These are phyloP conservation scores for Hyphochytrium catenoides DNA, from an alignment of 352 stramenopile genomes.

Conservation along the genomic window DNA sequence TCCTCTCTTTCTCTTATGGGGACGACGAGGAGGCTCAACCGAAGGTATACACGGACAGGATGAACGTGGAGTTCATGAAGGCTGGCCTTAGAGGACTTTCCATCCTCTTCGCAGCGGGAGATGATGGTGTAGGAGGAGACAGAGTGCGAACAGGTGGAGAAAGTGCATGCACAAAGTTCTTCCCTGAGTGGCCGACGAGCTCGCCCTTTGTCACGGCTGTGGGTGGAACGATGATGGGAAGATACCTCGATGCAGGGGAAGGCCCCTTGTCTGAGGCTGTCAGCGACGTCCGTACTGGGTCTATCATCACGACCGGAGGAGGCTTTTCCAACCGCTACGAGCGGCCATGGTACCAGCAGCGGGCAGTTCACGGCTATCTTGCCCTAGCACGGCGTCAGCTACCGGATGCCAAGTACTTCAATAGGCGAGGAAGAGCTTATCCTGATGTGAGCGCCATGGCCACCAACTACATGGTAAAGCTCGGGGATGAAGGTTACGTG, in stretches of 20 bases:
- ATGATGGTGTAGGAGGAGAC: slow-evolving; percentile 49
- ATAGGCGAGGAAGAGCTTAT: slow-evolving; percentile 50
- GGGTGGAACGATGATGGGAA: slow-evolving; percentile 45
- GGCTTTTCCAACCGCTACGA: slow-evolving; percentile 61
- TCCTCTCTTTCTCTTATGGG: slow-evolving; percentile 70
- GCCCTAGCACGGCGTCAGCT: slow-evolving; percentile 16
- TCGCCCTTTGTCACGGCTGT: slow-evolving; percentile 73
- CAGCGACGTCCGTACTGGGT: slow-evolving; percentile 25
- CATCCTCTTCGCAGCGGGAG: slow-evolving; percentile 52
- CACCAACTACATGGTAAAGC: slow-evolving; percentile 28
- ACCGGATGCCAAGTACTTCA: slow-evolving; percentile 30
- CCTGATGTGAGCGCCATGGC: slow-evolving; percentile 60
- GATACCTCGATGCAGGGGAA: neutral
- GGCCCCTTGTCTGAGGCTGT: slow-evolving; percentile 21
- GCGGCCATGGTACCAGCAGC: slow-evolving; percentile 41
- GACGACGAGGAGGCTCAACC: slow-evolving; percentile 59
- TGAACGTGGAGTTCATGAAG: slow-evolving; percentile 67
- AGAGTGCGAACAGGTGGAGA: slow-evolving; percentile 1
- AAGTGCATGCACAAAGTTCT: too few species aligned
- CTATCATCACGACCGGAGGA: slow-evolving; percentile 52
- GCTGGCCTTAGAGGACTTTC: slow-evolving; percentile 59
- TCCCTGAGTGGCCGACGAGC: slow-evolving; percentile 40
- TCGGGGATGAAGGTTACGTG: slow-evolving; percentile 16
- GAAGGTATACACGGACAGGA: slow-evolving; percentile 30
- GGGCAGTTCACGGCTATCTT: slow-evolving; percentile 26